Conservation (phyloP, 2,329 filamentous ascomycete species). For the Diplodia scrobiculata region DNA sequence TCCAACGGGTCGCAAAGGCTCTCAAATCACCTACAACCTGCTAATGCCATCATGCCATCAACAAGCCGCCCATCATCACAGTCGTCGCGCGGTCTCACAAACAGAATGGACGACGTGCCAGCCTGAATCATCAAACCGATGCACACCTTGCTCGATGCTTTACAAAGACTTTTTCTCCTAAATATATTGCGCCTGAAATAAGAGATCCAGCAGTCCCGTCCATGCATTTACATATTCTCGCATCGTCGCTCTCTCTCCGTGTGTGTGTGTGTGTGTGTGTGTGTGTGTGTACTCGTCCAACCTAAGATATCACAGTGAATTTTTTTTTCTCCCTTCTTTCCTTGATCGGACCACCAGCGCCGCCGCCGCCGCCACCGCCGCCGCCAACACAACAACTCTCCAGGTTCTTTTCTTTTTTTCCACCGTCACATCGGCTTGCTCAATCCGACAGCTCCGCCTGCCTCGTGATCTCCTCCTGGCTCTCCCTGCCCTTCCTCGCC, state of each 20-base stretch:
- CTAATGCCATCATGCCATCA: no score
- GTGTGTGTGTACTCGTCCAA: background rate
- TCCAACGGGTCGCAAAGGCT: no score
- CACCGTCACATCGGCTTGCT: background rate
- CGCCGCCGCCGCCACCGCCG: background rate
- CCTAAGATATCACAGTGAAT: background rate
- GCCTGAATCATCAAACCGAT: background rate
- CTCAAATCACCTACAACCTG: no score
- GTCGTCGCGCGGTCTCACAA: background rate
- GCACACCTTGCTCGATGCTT: background rate
- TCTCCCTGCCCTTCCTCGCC: conserved; percentile 60
- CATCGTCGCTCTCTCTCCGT: background rate
- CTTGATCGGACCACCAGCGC: background rate
- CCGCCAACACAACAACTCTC: background rate
- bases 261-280: no score
- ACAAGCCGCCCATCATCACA: no score
- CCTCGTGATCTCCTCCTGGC: conserved; percentile 35
- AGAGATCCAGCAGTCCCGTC: background rate
- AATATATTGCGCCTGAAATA: background rate
- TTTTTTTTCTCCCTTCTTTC: background rate
- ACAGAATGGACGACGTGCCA: background rate
- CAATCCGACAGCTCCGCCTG: conserved; percentile 24
- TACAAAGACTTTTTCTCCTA: background rate
- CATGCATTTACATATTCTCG: conserved; percentile 1
- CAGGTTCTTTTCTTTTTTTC: background rate